These are phyloP conservation scores for Mimosa bimucronata DNA, from an alignment of 306 rosid genomes.

Conservation along the genomic window DNA sequence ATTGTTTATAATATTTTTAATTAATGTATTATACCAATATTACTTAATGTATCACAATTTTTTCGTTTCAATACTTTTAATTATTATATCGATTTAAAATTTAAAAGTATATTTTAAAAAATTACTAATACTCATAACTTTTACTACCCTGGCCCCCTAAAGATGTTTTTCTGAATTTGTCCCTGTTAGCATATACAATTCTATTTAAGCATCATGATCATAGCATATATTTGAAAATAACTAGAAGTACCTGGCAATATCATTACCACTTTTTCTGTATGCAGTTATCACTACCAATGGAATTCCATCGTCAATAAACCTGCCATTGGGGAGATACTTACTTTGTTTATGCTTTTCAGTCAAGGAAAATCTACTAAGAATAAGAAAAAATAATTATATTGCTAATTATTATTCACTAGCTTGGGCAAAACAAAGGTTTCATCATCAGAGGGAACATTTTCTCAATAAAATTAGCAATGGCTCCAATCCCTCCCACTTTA, in stretches of 20 bases:
- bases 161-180: background rate
- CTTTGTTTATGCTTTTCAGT: slow-evolving; percentile 9
- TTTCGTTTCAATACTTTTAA: too few relatives aligned
- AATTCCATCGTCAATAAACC: slow-evolving; percentile 82
- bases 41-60: background rate
- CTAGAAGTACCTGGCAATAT: slow-evolving; percentile 62
- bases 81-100: background rate
- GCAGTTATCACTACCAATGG: slow-evolving; percentile 77
- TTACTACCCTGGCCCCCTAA: background rate
- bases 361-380: background rate
- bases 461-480: background rate
- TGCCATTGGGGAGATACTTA: slow-evolving; percentile 48
- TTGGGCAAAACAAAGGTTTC: background rate
- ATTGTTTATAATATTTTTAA: background rate
- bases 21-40: background rate
- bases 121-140: too few relatives aligned
- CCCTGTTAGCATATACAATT: slow-evolving; percentile 6
- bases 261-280: slow-evolving; percentile 71
- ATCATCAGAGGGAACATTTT: background rate
- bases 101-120: too few relatives aligned
- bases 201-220: slow-evolving; percentile 12
- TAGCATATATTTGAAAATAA: slow-evolving; percentile 34
- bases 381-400: background rate
- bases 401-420: background rate
- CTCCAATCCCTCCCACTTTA: background rate